A percentile compares a stretch with the other conserved stretches of the same genome.
These are phyloP conservation scores for Helianthus annuus DNA, from an alignment of 129 eudicot genomes.

Conservation along the genomic window DNA sequence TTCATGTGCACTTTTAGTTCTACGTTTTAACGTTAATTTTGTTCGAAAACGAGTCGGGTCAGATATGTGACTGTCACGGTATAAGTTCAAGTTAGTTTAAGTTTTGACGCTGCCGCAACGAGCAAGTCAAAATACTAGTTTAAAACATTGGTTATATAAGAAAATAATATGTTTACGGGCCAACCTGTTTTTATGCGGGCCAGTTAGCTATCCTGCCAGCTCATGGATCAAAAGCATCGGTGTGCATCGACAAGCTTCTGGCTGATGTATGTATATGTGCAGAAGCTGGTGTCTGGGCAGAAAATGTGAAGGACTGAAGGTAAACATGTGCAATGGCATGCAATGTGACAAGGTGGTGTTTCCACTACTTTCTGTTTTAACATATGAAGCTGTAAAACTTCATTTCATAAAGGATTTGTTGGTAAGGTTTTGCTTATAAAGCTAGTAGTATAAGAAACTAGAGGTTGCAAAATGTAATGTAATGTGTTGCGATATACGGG, in stretches of 20 bases:
- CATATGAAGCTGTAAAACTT: conserved; percentile 26
- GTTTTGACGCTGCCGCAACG: no score
- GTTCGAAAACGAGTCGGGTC: no score
- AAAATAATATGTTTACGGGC: background rate
- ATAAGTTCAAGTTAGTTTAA: no score
- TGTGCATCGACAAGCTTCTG: conserved; percentile 20
- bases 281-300: conserved; percentile 22
- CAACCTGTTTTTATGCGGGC: background rate
- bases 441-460: background rate
- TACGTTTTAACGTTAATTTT: no score
- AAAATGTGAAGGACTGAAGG: conserved; percentile 37
- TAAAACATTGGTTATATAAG: background rate
- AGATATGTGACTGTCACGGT: no score
- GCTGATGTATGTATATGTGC: conserved; percentile 13
- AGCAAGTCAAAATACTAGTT: background rate
- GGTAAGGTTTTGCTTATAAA: background rate
- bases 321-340: conserved; percentile 93
- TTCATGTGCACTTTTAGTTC: no score
- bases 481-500: background rate
- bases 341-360: conserved; percentile 66
- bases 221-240: conserved; percentile 17
- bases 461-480: background rate
- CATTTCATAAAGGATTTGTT: background rate
- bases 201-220: background rate
- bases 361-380: conserved; percentile 90